Evolutionary conservation across 1,284 basidiomycete species (phyloP), one percentile per base, ranked within the genome.

Genomic region (Apiotrichum porosum): DNA sequence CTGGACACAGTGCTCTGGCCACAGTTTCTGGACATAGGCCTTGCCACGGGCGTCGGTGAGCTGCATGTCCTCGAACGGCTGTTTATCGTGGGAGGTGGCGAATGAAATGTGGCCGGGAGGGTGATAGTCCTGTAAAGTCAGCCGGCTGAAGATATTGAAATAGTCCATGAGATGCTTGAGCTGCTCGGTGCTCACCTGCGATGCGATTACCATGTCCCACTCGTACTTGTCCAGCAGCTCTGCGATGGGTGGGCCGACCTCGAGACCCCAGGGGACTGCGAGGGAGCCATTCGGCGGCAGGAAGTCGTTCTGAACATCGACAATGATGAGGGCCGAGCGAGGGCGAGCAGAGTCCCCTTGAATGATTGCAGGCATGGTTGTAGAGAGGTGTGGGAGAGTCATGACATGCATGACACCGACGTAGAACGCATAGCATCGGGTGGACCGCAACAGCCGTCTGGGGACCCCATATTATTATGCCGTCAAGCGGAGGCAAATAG

Each of bases 281-380:
- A 84, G 76, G 0, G 78, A 68, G 14, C 82, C 82, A 31, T 65
- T 54, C 3, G 79, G 80, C n/a, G 81, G 80, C n/a, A 82, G 74
- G 61, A 83, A 84, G 68, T 83, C 82, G 61, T 82, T 76, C 62
- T 84, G 82, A 13, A 81, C 73, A 64, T 84, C 82, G 36, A 82
- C 76, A 36, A 82, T 65, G 40, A 82, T 57, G 34, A 82, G 71
- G 1, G 79, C 80, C 6, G 70, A 31, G 28, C 14, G 12, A 6
- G 30, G 18, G 18, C 3, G 8, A 9, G n/a, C 34, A 17, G n/a
- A n/a, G n/a, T n/a, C n/a, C n/a, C n/a, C n/a, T n/a, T n/a, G n/a
- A n/a, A n/a, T n/a, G n/a, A n/a, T n/a, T n/a, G n/a, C n/a, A n/a
- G n/a, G n/a, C 26, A 28, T 28, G 26, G 26, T 28, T 28, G 26